Conservation (phyloP, 306 rosid genomes). For the Urtica urens region DNA sequence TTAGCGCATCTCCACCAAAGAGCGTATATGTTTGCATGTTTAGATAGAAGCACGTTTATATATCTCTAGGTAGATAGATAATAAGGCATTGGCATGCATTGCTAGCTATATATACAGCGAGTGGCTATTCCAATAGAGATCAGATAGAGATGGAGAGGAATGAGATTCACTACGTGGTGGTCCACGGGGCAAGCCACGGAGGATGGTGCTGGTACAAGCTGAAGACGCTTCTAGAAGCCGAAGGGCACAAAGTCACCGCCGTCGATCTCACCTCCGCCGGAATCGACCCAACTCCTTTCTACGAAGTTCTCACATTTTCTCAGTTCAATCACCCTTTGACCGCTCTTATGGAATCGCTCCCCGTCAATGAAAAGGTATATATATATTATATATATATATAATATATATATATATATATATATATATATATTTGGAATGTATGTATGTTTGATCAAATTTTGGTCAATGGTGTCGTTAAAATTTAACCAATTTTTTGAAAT, state of each 20-base stretch:
- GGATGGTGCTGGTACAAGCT: constrained; percentile 23
- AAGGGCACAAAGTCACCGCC: constrained; percentile 11
- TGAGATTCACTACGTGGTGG: constrained; percentile 12
- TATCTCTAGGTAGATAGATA: too few species aligned
- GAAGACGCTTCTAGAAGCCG: not conserved
- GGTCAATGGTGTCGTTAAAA: too few species aligned
- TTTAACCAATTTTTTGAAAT: too few species aligned
- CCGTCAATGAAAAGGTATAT: constrained; percentile 10
- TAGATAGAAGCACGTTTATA: too few species aligned
- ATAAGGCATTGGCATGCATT: too few species aligned
- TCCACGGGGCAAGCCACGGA: constrained; percentile 19
- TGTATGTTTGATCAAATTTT: too few species aligned
- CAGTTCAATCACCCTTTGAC: constrained; percentile 10
- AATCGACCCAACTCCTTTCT: not conserved
- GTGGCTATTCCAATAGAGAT: too few species aligned
- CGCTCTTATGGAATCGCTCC: constrained; percentile 6
- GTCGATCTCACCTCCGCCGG: constrained; percentile 14
- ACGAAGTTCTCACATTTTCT: constrained; percentile 2
- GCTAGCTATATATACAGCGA: too few species aligned
- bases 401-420: not conserved
- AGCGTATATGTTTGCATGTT: too few species aligned
- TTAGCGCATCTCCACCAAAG: too few species aligned
- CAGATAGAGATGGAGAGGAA: too few species aligned
- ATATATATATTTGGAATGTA: not conserved
- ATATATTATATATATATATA: not conserved